phyloP scores from a whole-genome alignment of 495 filamentous ascomycete species.

The Talaromyces ruber region DNA sequence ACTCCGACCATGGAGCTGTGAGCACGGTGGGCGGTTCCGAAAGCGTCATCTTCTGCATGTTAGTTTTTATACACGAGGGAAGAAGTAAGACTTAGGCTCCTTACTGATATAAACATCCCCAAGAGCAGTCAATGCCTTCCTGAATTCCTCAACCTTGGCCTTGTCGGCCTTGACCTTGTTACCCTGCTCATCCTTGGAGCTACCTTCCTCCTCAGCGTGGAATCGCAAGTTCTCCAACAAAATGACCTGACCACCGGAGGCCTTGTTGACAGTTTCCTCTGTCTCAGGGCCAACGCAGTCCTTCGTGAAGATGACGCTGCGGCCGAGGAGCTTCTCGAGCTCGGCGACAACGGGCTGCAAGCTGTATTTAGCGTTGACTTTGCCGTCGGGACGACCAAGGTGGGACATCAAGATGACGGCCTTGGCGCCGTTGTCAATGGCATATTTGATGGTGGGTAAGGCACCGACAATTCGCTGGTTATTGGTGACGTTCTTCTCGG shows the following conservation, averaged over 20 bases:
- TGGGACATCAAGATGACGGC: conserved; percentile 97
- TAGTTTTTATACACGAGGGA: background rate
- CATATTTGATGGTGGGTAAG: conserved; percentile 96
- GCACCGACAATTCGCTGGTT: conserved; percentile 96
- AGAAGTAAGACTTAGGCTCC: conserved; percentile 17
- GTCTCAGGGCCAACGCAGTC: conserved; percentile 87
- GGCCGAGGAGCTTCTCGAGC: conserved; percentile 82
- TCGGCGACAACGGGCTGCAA: conserved; percentile 86
- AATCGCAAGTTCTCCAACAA: conserved; percentile 97
- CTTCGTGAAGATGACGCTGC: conserved; percentile 73
- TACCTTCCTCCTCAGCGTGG: conserved; percentile 96
- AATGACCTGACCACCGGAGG: conserved; percentile 74
- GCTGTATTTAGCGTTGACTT: conserved; percentile 84
- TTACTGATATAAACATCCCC: conserved; percentile 96
- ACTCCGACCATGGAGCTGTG: conserved; percentile 99
- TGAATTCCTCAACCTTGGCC: conserved; percentile 82
- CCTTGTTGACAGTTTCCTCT: conserved; percentile 82
- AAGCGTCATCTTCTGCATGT: conserved; percentile 75
- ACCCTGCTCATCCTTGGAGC: conserved; percentile 79
- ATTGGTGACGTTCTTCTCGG: conserved; percentile 89
- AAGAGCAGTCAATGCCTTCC: conserved; percentile 87
- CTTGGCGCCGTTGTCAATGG: conserved; percentile 88
- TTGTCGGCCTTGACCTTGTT: conserved; percentile 98
- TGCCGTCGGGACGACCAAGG: conserved; percentile 89
- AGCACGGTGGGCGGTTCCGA: conserved; percentile 94